Conservation (phyloP, 2,329 filamentous ascomycete species). For the Elsinoe perseae region DNA sequence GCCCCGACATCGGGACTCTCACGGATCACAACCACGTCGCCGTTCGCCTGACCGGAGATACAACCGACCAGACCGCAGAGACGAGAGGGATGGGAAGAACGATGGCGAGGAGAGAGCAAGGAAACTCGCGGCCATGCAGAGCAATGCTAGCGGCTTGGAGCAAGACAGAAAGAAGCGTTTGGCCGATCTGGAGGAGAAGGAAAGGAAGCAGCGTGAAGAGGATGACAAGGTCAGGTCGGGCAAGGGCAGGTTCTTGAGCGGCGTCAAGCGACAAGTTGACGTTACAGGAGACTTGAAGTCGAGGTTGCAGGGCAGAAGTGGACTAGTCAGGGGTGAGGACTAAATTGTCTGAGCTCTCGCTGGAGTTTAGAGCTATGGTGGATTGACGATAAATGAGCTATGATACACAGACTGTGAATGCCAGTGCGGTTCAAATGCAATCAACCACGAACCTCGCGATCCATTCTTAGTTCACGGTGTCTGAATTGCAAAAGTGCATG, state of each 20-base stretch:
- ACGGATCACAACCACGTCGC: conserved; percentile 20
- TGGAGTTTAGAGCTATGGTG: neutral
- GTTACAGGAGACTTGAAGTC: conserved; percentile 17
- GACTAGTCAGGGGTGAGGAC: conserved; percentile 16
- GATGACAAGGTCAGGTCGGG: conserved; percentile 48
- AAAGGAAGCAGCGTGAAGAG: conserved; percentile 55
- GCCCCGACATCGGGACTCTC: conserved; percentile 18
- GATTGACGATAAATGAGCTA: neutral
- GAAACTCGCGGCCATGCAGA: conserved; percentile 36
- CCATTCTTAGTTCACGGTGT: no score
- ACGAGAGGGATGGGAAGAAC: conserved; percentile 20
- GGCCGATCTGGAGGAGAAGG: conserved; percentile 56
- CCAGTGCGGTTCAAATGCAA: neutral
- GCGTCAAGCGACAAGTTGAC: conserved; percentile 28
- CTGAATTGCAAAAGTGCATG: neutral
- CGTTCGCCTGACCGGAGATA: neutral
- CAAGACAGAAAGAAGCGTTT: conserved; percentile 61
- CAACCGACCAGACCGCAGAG: conserved; percentile 19
- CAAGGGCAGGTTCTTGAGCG: conserved; percentile 31
- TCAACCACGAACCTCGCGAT: neutral
- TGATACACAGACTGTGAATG: neutral
- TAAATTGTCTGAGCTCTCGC: neutral
- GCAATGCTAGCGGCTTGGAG: conserved; percentile 53
- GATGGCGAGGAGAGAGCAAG: conserved; percentile 30
- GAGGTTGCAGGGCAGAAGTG: conserved; percentile 17